Conservation (phyloP, 2,329 filamentous ascomycete species). For the Alternaria arborescens region DNA sequence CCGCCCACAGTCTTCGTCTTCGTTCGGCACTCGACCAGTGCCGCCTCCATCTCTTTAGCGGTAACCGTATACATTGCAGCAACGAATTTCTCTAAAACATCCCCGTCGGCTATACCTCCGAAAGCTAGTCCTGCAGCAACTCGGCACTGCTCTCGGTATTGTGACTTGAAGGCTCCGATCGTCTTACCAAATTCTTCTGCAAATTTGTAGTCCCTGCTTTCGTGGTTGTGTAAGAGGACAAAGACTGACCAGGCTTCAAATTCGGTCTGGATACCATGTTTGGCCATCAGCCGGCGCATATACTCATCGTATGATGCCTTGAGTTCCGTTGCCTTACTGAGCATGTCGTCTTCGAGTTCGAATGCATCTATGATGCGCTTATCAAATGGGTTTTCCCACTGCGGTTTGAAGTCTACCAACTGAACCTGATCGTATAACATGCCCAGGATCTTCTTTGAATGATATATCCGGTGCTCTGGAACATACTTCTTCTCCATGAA, state of each 20-base stretch:
- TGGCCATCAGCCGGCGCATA: constrained; percentile 81
- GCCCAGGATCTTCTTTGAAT: constrained; percentile 77
- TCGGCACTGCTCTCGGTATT: constrained; percentile 73
- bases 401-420: constrained; percentile 73
- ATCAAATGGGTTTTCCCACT: constrained; percentile 79
- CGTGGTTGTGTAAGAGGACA: constrained; percentile 75
- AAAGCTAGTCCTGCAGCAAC: constrained; percentile 63
- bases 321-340: constrained; percentile 69
- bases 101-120: constrained; percentile 44
- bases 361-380: constrained; percentile 73
- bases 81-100: constrained; percentile 72
- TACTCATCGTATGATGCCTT: constrained; percentile 81
- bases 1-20: constrained; percentile 51
- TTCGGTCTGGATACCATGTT: constrained; percentile 83
- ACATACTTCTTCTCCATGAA: constrained; percentile 79
- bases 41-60: constrained; percentile 70
- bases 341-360: constrained; percentile 61
- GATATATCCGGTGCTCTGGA: constrained; percentile 63
- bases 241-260: constrained; percentile 94
- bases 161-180: constrained; percentile 70
- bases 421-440: constrained; percentile 81
- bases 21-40: constrained; percentile 61
- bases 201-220: constrained; percentile 82
- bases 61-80: constrained; percentile 91
- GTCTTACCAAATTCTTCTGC: constrained; percentile 82